Evolutionary conservation across 495 filamentous ascomycete species (phyloP), one percentile per base, ranked within the genome.

Genomic region (Podospora didyma): DNA sequence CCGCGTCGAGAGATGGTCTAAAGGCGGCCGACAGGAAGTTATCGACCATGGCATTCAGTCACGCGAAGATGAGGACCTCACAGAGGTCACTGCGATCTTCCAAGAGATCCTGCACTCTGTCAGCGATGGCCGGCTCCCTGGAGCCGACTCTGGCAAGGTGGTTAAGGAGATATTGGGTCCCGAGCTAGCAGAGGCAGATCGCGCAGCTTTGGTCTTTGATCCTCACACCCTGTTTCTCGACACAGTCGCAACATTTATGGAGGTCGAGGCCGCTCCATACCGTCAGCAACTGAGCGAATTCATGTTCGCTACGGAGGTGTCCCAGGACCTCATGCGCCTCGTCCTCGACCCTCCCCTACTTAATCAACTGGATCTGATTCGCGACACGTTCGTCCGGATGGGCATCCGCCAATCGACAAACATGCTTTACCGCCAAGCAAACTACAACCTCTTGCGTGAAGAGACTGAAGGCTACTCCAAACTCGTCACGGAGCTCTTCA

Each of bases 371-470:
- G 84, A 86, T 10, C 74, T 99, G 49, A 88, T 96, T 47, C 86
- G 90, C n/a, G 82, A 86, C 4, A 89, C 86, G 0, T 99, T 97
- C 65, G 75, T 80, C n/a, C 83, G 86, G 48, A 84, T 92, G 64
- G 87, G 85, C 3, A 89, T 96, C 58, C 86, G 92, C 51, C 90
- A 95, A 60, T 86, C 90, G 51, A 99, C 95, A 7, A 91, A 94
- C 62, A 73, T 93, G 17, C 82, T 97, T 2, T 99, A 99, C 64
- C 87, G 91, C 46, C 95, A 97, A 67, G 89, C 91, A 1, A 97
- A 95, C 66, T 96, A 96, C 75, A 99, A 99, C 63, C 76, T 99
- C 2, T 76, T 99, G 17, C 83, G 95, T 28, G 95, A 99, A 76
- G 95, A 99, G 71, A 89, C 90, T 0, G 95, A 99, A 71, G 95